phyloP scores from a whole-genome alignment of 1,284 basidiomycete genomes.

The Cryptococcus wingfieldii region DNA sequence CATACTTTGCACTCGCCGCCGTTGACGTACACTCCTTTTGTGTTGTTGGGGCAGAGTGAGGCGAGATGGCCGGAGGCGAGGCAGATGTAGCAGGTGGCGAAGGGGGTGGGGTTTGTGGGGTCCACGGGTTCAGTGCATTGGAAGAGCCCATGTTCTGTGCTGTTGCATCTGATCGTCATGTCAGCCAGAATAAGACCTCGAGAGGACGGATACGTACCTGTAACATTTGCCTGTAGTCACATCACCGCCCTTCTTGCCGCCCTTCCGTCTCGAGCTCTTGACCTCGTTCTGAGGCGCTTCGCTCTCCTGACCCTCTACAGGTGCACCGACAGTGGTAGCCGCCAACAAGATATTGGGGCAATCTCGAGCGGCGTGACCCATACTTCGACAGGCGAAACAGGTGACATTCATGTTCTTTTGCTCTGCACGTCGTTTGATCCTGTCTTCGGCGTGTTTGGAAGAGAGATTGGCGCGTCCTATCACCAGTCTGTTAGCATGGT shows the following conservation, averaged over 20 bases:
- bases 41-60: constrained; percentile 74
- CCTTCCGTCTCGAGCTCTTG: constrained; percentile 32
- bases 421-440: constrained; percentile 64
- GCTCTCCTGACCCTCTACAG: constrained; percentile 9
- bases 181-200: neutral
- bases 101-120: constrained; percentile 69
- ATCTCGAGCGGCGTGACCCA: constrained; percentile 77
- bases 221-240: constrained; percentile 70
- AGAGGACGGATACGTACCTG: constrained; percentile 54
- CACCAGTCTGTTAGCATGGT: neutral
- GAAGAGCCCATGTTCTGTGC: constrained; percentile 70
- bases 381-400: constrained; percentile 83
- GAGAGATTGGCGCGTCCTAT: constrained; percentile 26
- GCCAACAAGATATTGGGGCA: constrained; percentile 60
- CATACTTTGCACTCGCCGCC: constrained; percentile 89
- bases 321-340: constrained; percentile 10
- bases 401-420: constrained; percentile 61
- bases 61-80: constrained; percentile 74
- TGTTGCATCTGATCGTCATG: constrained; percentile 65
- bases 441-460: constrained; percentile 54
- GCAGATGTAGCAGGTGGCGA: constrained; percentile 89
- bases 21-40: constrained; percentile 81
- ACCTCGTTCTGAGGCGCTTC: constrained; percentile 21
- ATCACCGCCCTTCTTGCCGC: constrained; percentile 40
- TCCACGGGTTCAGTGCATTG: constrained; percentile 66